phyloP scores from a whole-genome alignment of 768 basidiomycete species.

The Hirschioporus abietinus region DNA sequence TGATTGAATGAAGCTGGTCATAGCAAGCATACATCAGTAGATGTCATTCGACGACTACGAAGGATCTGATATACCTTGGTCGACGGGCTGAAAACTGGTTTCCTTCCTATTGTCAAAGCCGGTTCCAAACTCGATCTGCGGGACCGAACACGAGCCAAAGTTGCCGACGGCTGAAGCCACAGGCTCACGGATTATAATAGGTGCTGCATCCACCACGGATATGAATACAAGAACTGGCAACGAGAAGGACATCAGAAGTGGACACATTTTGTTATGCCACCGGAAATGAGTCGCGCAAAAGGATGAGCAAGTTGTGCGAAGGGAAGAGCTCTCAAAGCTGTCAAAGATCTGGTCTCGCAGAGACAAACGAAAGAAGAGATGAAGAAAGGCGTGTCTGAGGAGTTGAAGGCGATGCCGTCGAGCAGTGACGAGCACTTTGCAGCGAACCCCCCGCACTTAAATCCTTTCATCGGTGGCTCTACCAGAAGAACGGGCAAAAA shows the following conservation, averaged over 20 bases:
- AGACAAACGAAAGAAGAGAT: not conserved
- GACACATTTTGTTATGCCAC: not conserved
- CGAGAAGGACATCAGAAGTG: not conserved
- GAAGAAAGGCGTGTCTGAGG: not conserved
- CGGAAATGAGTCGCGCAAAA: no score
- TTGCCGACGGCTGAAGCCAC: conserved; percentile 12
- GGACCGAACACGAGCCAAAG: conserved; percentile 15
- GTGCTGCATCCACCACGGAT: conserved; percentile 11
- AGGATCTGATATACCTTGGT: conserved; percentile 1
- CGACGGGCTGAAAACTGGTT: conserved; percentile 12
- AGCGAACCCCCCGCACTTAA: not conserved
- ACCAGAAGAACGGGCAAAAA: not conserved
- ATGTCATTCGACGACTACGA: not conserved
- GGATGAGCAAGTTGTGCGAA: not conserved
- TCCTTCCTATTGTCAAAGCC: conserved; percentile 17
- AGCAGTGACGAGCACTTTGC: not conserved
- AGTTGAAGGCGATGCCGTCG: not conserved
- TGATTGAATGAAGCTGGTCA: conserved; percentile 44
- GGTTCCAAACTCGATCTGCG: conserved; percentile 14
- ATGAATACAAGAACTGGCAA: not conserved
- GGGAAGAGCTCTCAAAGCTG: not conserved
- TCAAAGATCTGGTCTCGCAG: not conserved
- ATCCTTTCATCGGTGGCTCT: not conserved
- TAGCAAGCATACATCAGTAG: not conserved
- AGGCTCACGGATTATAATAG: conserved; percentile 14